These are phyloP conservation scores for Kurtzmaniella quercitrusa DNA, from an alignment of 1,139 yeast species.

Conservation along the genomic window DNA sequence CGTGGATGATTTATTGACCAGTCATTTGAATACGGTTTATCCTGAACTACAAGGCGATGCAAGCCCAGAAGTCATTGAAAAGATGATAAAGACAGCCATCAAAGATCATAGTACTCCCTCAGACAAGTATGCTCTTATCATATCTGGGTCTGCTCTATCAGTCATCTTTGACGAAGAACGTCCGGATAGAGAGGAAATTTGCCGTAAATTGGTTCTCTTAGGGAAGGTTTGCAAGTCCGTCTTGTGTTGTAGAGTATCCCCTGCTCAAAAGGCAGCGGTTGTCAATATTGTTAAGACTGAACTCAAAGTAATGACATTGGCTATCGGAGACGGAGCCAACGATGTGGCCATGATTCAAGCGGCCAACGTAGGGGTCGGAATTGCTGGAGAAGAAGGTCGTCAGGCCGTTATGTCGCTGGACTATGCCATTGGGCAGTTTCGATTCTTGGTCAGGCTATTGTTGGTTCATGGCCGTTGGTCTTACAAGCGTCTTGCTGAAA, in stretches of 20 bases:
- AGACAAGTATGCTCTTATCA: slow-evolving; percentile 74
- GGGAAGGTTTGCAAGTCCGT: slow-evolving; percentile 95
- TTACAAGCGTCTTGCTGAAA: slow-evolving; percentile 83
- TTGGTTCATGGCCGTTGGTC: slow-evolving; percentile 97
- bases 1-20: slow-evolving; percentile 53
- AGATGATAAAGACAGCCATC: slow-evolving; percentile 50
- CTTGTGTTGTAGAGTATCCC: slow-evolving; percentile 95
- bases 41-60: slow-evolving; percentile 56
- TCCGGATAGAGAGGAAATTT: slow-evolving; percentile 23
- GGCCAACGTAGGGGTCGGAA: slow-evolving; percentile 98
- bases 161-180: slow-evolving; percentile 54
- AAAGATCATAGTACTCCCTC: slow-evolving; percentile 74
- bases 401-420: slow-evolving; percentile 98
- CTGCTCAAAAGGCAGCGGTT: slow-evolving; percentile 93
- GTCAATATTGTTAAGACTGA: slow-evolving; percentile 87
- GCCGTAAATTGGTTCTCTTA: slow-evolving; percentile 69
- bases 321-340: slow-evolving; percentile 98
- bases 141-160: slow-evolving; percentile 91
- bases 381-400: slow-evolving; percentile 97
- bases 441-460: slow-evolving; percentile 72
- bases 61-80: slow-evolving; percentile 49
- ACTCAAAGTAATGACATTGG: slow-evolving; percentile 72
- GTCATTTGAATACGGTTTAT: slow-evolving; percentile 55
- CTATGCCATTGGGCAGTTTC: slow-evolving; percentile 92
- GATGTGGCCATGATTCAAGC: slow-evolving; percentile 99